Conservation (phyloP, 2,329 filamentous ascomycete genomes). For the Alternaria rosae region DNA sequence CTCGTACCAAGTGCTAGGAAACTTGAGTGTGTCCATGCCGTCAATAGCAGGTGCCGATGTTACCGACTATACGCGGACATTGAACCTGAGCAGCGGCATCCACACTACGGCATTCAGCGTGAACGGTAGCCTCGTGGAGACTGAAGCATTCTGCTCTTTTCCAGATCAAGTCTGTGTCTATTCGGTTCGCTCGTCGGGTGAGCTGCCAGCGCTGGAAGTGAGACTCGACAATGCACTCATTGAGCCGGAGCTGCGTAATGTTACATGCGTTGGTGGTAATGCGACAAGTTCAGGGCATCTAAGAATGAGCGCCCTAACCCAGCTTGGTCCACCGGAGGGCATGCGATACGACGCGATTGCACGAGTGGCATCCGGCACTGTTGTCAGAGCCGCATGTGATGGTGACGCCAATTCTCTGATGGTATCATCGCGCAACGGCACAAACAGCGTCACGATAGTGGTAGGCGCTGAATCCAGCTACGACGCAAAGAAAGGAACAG, state of each 20-base stretch:
- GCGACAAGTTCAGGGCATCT: conserved; percentile 42
- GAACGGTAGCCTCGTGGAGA: conserved; percentile 45
- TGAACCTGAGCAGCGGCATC: conserved; percentile 57
- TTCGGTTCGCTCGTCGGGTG: conserved; percentile 35
- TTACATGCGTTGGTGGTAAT: conserved; percentile 44
- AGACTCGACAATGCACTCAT: conserved; percentile 54
- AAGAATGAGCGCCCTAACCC: conserved; percentile 42
- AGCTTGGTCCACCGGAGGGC: conserved; percentile 52
- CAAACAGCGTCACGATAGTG: conserved; percentile 50
- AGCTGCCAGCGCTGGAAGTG: conserved; percentile 53
- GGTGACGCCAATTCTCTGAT: conserved; percentile 14
- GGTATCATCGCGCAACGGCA: conserved; percentile 12
- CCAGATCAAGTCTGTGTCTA: conserved; percentile 55
- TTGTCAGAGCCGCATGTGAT: conserved; percentile 19
- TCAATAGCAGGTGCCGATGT: conserved; percentile 21
- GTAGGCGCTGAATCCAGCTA: conserved; percentile 59
- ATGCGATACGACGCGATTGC: conserved; percentile 56
- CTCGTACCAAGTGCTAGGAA: conserved; percentile 57
- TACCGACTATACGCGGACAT: conserved; percentile 49
- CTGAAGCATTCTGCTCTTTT: conserved; percentile 55
- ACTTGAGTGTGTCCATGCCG: conserved; percentile 53
- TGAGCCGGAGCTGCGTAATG: conserved; percentile 33
- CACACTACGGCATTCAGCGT: conserved; percentile 40
- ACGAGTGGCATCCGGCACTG: conserved; percentile 29
- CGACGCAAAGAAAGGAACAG: conserved; percentile 59